These are phyloP conservation scores for Malassezia cuniculi DNA, from an alignment of 1,284 basidiomycete genomes.

Conservation along the genomic window DNA sequence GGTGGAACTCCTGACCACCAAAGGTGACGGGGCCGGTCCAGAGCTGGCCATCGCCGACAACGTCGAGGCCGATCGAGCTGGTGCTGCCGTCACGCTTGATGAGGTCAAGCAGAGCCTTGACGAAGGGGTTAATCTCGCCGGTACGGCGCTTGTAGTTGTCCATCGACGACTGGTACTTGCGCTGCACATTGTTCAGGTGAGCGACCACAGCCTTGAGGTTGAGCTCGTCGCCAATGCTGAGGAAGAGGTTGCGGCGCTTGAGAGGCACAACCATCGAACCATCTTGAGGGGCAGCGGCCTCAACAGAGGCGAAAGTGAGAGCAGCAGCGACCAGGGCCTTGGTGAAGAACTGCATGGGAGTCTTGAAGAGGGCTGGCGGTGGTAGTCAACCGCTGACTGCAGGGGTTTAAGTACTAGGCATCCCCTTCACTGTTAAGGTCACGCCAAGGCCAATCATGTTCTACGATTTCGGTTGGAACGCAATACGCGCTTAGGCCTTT, in stretches of 20 bases:
- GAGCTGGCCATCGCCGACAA: slow-evolving; percentile 22
- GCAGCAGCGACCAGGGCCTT: no score
- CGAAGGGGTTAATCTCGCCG: slow-evolving; percentile 24
- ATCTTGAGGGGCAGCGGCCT: no score
- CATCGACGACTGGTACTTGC: slow-evolving; percentile 8
- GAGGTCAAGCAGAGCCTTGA: slow-evolving; percentile 15
- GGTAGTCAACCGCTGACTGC: no score
- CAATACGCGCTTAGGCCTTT: no score
- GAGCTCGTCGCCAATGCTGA: slow-evolving; percentile 1
- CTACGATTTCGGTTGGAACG: no score
- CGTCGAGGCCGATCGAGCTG: slow-evolving; percentile 28
- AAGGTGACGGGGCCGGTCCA: slow-evolving; percentile 36
- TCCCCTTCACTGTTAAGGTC: no score
- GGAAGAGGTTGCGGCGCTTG: slow-evolving; percentile 4
- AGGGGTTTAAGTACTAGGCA: no score
- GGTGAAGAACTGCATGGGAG: no score
- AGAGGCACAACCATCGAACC: not conserved
- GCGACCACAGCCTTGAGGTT: slow-evolving; percentile 5
- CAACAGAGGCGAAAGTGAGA: no score
- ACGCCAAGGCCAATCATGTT: no score
- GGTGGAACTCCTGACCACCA: slow-evolving; percentile 27
- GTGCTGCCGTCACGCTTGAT: slow-evolving; percentile 17
- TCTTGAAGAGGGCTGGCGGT: no score
- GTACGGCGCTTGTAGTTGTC: slow-evolving; percentile 31
- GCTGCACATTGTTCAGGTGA: slow-evolving; percentile 1